phyloP scores from a whole-genome alignment of 2,329 filamentous ascomycete species.

The Paracorniculantispora psalliotae region DNA sequence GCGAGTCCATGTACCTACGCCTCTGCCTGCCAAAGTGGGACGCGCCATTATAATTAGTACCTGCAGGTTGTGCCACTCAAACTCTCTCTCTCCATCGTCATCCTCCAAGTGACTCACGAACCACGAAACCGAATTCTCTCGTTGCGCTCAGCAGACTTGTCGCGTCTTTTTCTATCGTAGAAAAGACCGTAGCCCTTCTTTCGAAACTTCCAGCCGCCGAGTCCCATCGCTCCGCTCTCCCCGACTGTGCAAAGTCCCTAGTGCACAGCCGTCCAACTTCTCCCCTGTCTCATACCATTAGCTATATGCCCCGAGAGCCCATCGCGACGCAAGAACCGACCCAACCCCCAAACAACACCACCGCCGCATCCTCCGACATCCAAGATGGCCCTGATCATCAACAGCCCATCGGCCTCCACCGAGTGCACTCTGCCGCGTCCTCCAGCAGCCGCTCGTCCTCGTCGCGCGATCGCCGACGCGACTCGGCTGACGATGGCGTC shows the following conservation, averaged over 20 bases:
- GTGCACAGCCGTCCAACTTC: conserved; percentile 44
- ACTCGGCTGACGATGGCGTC: conserved; percentile 25
- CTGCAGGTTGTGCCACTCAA: neutral
- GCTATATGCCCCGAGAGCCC: conserved; percentile 62
- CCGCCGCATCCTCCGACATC: conserved; percentile 29
- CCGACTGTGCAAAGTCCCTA: conserved; percentile 46
- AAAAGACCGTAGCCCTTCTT: conserved; percentile 1
- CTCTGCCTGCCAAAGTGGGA: neutral
- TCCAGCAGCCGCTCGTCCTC: conserved; percentile 33
- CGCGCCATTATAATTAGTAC: conserved; percentile 1
- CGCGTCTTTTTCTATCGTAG: conserved; percentile 6
- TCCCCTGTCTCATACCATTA: conserved; percentile 33
- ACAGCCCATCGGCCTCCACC: conserved; percentile 35
- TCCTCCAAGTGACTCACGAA: conserved; percentile 13
- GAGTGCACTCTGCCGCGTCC: conserved; percentile 28
- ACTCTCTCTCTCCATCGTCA: conserved; percentile 6
- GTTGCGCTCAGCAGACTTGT: neutral
- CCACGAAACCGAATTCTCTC: neutral
- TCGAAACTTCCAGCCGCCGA: neutral
- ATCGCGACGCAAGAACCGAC: conserved; percentile 40
- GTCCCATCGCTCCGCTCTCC: conserved; percentile 8
- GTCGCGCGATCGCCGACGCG: conserved; percentile 26
- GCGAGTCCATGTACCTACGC: neutral
- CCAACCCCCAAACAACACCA: conserved; percentile 33
- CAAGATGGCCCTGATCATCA: conserved; percentile 55